These are phyloP conservation scores for Porcisia deanei DNA, from an alignment of 208 protist species.

Conservation along the genomic window DNA sequence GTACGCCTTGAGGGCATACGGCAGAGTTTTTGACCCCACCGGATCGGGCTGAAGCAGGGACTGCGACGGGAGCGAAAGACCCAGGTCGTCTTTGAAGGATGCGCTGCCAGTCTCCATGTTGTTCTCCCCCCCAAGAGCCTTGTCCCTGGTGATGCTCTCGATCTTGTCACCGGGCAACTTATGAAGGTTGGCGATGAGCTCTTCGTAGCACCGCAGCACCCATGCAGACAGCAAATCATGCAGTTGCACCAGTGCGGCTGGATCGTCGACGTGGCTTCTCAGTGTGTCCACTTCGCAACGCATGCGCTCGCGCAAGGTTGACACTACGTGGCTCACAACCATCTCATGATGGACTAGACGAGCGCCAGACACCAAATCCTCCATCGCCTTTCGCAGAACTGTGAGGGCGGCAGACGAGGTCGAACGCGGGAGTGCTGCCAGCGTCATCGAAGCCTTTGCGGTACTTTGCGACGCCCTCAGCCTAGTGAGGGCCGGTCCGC, in stretches of 20 bases:
- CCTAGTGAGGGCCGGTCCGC: conserved; percentile 27
- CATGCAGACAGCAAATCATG: conserved; percentile 24
- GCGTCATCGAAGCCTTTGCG: neutral
- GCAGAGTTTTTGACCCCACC: conserved; percentile 5
- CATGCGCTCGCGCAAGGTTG: conserved; percentile 13
- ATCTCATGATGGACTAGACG: conserved; percentile 23
- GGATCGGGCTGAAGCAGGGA: neutral
- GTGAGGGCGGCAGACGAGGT: conserved; percentile 16
- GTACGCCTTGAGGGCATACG: conserved; percentile 30
- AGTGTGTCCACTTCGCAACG: neutral
- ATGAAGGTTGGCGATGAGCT: conserved; percentile 17
- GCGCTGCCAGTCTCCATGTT: neutral
- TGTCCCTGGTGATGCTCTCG: neutral
- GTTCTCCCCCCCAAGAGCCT: neutral
- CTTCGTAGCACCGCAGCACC: conserved; percentile 20
- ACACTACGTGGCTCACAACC: conserved; percentile 23
- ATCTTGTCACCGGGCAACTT: neutral
- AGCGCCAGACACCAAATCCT: conserved; percentile 16
- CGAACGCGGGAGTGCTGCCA: conserved; percentile 17
- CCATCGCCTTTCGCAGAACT: conserved; percentile 10
- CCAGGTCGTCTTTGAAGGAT: neutral
- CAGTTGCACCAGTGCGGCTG: conserved; percentile 8
- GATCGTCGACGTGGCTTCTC: conserved; percentile 19
- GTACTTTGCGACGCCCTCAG: neutral
- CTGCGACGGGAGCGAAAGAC: conserved; percentile 6